Evolutionary conservation across 148 eudicot species (phyloP), one percentile per base, ranked within the genome.

Genomic region (Selenicereus undatus): DNA sequence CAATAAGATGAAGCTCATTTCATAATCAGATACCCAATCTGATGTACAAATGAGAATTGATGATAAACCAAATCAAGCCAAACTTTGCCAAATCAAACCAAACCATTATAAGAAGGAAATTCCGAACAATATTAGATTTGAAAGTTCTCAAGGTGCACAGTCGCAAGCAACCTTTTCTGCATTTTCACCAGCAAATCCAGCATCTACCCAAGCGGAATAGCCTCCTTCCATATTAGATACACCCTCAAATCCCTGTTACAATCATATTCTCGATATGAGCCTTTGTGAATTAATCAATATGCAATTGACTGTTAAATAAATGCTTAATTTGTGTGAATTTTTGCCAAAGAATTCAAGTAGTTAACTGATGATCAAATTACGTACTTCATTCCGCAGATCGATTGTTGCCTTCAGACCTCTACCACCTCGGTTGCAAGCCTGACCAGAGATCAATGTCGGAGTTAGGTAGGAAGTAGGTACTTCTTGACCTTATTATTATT

Each of bases 171-270:
- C 13, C 39, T 84, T 87, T 51, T 69, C 60, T 5, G 86, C 83
- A 76, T 84, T 82, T 8, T 82, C 83, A 58, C 83, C 89, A 13
- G 89, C 87, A 76, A 87, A 85, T 27, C 89, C 89, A 14, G 87
- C 90, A 17, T 89, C 84, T 24, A 88, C 82, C 91, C 91, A 91
- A 11, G 91, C 93, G 1, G 88, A 58, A 75, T 87, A 87, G 35
- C 93, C 93, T 24, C 95, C 93, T 85, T 85, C 91, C 73, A 90
- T 78, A 77, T 90, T 91, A 10, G 81, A 83, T 26, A 89, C 93
- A 85, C 87, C 30, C 86, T 85, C 85, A 77, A 78, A 91, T 3
- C 88, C 92, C 94, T 91, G 82, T 76, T 54, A 5, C 76, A 77
- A 83, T 39, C 42, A 30, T 22, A 16, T 48, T 54, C 21, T 32